Conservation (phyloP, 805 yeast species). For the Barnettozyma sucrosica region DNA sequence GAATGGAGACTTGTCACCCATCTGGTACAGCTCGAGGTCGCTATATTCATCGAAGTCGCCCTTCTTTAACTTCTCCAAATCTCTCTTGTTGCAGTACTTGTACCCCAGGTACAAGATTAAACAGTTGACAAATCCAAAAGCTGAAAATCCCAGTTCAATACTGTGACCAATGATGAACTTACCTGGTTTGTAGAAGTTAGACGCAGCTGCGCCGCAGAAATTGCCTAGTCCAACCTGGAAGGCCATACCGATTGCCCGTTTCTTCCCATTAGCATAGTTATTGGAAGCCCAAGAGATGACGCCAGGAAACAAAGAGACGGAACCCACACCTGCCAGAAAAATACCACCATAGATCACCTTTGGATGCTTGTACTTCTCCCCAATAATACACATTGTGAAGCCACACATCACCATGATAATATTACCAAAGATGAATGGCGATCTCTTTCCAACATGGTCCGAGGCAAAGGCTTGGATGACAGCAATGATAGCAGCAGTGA, state of each 20-base stretch:
- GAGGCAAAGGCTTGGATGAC: slow-evolving; percentile 24
- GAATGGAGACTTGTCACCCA: slow-evolving; percentile 40
- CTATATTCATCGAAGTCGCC: slow-evolving; percentile 28
- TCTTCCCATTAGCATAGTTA: slow-evolving; percentile 30
- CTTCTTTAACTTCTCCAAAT: slow-evolving; percentile 23
- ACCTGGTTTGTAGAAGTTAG: slow-evolving; percentile 30
- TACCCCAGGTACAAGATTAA: slow-evolving; percentile 21
- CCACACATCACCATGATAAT: slow-evolving; percentile 31
- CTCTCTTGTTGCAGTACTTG: slow-evolving; percentile 21
- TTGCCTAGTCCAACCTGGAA: slow-evolving; percentile 34
- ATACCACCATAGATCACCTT: slow-evolving; percentile 29
- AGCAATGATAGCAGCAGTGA: slow-evolving; percentile 27
- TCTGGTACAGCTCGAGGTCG: slow-evolving; percentile 27
- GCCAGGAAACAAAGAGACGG: slow-evolving; percentile 29
- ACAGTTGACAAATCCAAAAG: slow-evolving; percentile 27
- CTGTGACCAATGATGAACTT: slow-evolving; percentile 28
- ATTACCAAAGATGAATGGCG: slow-evolving; percentile 27
- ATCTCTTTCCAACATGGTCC: slow-evolving; percentile 25
- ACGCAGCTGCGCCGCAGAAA: slow-evolving; percentile 27
- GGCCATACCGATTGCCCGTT: slow-evolving; percentile 33
- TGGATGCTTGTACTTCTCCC: slow-evolving; percentile 23
- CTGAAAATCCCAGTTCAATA: slow-evolving; percentile 28
- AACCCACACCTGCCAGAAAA: slow-evolving; percentile 25
- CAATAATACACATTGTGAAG: slow-evolving; percentile 26
- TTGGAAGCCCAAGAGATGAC: slow-evolving; percentile 19